Conservation (phyloP, 208 protist species). For the Naegleria lovaniensis region DNA sequence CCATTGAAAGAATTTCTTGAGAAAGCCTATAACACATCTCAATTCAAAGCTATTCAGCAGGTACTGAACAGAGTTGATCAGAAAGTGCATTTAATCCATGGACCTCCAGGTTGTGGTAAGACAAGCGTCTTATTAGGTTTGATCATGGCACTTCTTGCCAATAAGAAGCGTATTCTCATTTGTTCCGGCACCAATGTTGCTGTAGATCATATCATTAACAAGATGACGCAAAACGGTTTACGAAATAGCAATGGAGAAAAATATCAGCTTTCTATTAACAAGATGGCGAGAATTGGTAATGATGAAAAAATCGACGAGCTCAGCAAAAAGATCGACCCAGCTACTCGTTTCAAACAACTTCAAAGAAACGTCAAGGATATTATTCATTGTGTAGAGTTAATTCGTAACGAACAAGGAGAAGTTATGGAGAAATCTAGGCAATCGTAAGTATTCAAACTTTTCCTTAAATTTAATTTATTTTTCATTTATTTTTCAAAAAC, state of each 20-base stretch:
- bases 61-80: background rate
- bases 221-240: background rate
- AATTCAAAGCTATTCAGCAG: background rate
- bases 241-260: background rate
- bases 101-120: slow-evolving; percentile 39
- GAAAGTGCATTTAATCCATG: slow-evolving; percentile 35
- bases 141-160: background rate
- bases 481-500: too few relatives aligned
- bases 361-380: background rate
- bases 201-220: background rate
- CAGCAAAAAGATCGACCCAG: background rate
- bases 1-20: background rate
- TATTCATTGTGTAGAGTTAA: background rate
- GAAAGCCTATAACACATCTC: background rate
- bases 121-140: background rate
- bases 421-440: background rate
- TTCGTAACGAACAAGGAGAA: background rate
- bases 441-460: background rate
- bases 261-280: background rate
- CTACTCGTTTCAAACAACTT: slow-evolving; percentile 18
- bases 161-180: background rate
- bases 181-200: slow-evolving; percentile 13
- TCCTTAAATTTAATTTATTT: too few relatives aligned
- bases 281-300: slow-evolving; percentile 24
- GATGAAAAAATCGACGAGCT: slow-evolving; percentile 23